Percentiles rank a stretch among this genome's conserved stretches.
phyloP scores from a whole-genome alignment of 2,329 filamentous ascomycete species.

The Lachnellula suecica region DNA sequence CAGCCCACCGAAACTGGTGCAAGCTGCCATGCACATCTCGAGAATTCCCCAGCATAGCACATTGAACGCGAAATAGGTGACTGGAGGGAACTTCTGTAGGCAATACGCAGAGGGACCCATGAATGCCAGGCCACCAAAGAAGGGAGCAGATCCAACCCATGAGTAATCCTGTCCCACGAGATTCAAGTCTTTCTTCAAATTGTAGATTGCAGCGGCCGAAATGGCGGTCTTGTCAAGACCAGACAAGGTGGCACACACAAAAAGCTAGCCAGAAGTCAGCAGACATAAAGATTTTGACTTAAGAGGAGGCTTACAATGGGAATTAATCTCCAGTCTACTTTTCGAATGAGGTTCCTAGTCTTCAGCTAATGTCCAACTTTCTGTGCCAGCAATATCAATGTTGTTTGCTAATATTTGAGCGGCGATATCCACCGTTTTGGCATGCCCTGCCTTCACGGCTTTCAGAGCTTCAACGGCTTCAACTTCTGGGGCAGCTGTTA shows the following conservation, averaged over 20 bases:
- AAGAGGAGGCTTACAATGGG: conserved; percentile 7
- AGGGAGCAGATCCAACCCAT: conserved; percentile 26
- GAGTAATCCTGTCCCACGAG: conserved; percentile 29
- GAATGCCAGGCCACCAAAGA: conserved; percentile 25
- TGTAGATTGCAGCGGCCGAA: conserved; percentile 20
- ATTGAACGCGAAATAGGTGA: conserved; percentile 16
- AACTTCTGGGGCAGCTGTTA: background rate
- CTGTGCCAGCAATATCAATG: conserved; percentile 15
- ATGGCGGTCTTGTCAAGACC: conserved; percentile 21
- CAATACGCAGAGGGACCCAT: conserved; percentile 25
- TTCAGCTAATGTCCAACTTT: conserved; percentile 15
- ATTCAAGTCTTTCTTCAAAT: conserved; percentile 17
- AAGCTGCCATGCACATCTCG: conserved; percentile 46
- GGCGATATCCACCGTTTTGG: conserved; percentile 28
- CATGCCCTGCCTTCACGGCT: conserved; percentile 27
- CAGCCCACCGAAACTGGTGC: conserved; percentile 48
- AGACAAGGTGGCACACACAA: conserved; percentile 19
- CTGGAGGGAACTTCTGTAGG: conserved; percentile 21
- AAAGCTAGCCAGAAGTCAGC: conserved; percentile 7
- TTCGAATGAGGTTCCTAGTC: conserved; percentile 16
- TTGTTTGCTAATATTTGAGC: conserved; percentile 28
- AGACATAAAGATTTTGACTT: background rate
- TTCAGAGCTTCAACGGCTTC: conserved; percentile 23
- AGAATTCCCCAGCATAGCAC: conserved; percentile 35
- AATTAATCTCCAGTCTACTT: conserved; percentile 9